Conservation (phyloP, 2,329 filamentous ascomycete genomes). For the Cercospora citrullina region DNA sequence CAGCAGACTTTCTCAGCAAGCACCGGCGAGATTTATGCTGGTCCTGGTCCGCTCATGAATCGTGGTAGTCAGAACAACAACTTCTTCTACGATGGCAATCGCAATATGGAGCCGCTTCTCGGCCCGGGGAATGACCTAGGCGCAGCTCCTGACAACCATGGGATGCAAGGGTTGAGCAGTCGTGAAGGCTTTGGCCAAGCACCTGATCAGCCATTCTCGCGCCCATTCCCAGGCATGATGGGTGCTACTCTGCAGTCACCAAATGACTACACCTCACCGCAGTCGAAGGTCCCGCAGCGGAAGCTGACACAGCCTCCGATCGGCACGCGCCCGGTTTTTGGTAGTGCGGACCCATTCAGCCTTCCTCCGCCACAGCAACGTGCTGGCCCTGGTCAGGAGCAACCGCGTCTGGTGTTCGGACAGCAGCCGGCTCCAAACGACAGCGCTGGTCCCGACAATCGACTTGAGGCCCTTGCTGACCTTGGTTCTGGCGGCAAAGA, state of each 20-base stretch:
- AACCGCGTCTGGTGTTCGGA: slow-evolving; percentile 1
- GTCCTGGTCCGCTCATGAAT: slow-evolving; percentile 6
- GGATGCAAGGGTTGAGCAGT: background rate
- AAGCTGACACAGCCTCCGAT: slow-evolving; percentile 20
- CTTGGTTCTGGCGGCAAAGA: background rate
- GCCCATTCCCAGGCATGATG: background rate
- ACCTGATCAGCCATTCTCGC: background rate
- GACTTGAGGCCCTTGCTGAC: slow-evolving; percentile 3
- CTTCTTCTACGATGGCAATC: slow-evolving; percentile 26
- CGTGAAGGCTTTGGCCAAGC: slow-evolving; percentile 8
- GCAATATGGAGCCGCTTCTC: slow-evolving; percentile 14
- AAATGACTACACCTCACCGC: background rate
- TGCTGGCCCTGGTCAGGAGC: background rate
- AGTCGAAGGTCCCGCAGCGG: slow-evolving; percentile 3
- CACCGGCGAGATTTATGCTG: background rate
- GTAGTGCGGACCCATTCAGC: slow-evolving; percentile 6
- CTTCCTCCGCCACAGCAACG: background rate
- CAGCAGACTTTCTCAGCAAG: slow-evolving; percentile 5
- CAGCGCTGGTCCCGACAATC: background rate
- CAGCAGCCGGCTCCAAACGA: slow-evolving; percentile 3
- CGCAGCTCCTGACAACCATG: background rate
- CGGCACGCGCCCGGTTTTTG: slow-evolving; percentile 23
- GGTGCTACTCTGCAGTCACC: background rate
- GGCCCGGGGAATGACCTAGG: slow-evolving; percentile 7
- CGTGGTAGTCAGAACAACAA: slow-evolving; percentile 1